phyloP scores from a whole-genome alignment of 208 protist genomes.

The Trypanosoma congolense region DNA sequence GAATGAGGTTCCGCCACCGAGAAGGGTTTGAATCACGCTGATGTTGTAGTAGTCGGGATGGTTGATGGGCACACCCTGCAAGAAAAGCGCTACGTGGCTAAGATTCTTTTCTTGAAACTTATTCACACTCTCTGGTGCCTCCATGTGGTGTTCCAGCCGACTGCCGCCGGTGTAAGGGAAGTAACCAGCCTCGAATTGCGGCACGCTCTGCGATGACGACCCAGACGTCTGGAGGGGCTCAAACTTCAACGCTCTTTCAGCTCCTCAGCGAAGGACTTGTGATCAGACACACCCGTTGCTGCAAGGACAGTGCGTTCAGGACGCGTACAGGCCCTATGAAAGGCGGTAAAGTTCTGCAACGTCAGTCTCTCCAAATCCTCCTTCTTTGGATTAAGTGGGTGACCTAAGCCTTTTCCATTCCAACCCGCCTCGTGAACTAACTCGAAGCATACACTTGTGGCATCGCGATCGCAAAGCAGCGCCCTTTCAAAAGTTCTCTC shows the following conservation, averaged over 20 bases:
- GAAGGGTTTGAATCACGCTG: constrained; percentile 82
- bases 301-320: constrained; percentile 74
- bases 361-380: constrained; percentile 55
- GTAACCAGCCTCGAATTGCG: constrained; percentile 9
- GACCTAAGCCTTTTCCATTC: constrained; percentile 70
- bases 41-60: constrained; percentile 86
- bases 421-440: constrained; percentile 87
- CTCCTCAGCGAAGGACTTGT: constrained; percentile 57
- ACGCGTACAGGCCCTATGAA: constrained; percentile 55
- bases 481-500: constrained; percentile 47
- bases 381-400: constrained; percentile 46
- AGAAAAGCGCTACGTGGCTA: constrained; percentile 85
- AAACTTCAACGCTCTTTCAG: constrained; percentile 63
- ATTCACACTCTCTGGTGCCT: constrained; percentile 83
- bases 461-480: constrained; percentile 50
- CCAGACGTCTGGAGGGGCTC: constrained; percentile 10
- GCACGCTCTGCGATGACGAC: constrained; percentile 6
- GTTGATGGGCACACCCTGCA: constrained; percentile 74
- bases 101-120: constrained; percentile 91
- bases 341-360: constrained; percentile 55
- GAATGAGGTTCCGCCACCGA: constrained; percentile 88
- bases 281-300: constrained; percentile 75
- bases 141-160: constrained; percentile 69
- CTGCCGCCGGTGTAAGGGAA: constrained; percentile 75
- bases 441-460: constrained; percentile 81